Percentiles rank a stretch among this genome's conserved stretches.
Conservation (phyloP, 352 stramenopile genomes). For the Globisporangium nunn region DNA sequence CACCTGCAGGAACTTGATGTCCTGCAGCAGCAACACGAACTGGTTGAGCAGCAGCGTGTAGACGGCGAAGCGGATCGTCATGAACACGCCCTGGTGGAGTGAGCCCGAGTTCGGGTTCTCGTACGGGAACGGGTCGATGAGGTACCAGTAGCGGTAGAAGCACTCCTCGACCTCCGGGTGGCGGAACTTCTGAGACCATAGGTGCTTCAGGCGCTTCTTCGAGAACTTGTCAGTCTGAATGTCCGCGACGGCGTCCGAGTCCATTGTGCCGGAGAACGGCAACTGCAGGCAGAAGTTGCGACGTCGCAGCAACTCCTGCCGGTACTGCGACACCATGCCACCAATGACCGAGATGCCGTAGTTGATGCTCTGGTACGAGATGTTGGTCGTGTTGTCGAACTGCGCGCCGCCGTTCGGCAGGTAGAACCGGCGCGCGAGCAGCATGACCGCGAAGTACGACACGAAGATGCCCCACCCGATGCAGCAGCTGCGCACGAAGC, state of each 20-base stretch:
- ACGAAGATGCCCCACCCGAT: slow-evolving; percentile 75
- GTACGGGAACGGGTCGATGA: slow-evolving; percentile 82
- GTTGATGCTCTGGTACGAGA: slow-evolving; percentile 80
- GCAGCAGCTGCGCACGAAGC: slow-evolving; percentile 61
- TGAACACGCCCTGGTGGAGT: slow-evolving; percentile 65
- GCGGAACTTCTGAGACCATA: slow-evolving; percentile 62
- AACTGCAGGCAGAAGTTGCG: slow-evolving; percentile 76
- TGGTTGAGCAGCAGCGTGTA: slow-evolving; percentile 64
- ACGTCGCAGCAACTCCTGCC: slow-evolving; percentile 61
- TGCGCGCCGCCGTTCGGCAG: slow-evolving; percentile 20
- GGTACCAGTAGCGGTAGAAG: slow-evolving; percentile 82
- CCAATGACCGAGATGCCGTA: slow-evolving; percentile 75
- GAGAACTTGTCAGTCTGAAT: slow-evolving; percentile 69
- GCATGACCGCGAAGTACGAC: slow-evolving; percentile 55
- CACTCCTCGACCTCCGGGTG: slow-evolving; percentile 69
- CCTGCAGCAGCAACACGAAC: slow-evolving; percentile 63
- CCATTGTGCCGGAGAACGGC: slow-evolving; percentile 64
- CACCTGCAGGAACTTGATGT: slow-evolving; percentile 74
- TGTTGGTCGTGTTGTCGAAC: slow-evolving; percentile 68
- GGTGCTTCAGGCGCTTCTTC: slow-evolving; percentile 59
- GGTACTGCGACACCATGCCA: slow-evolving; percentile 82
- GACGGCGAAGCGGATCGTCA: slow-evolving; percentile 70
- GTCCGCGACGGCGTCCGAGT: slow-evolving; percentile 48
- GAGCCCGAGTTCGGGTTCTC: slow-evolving; percentile 76
- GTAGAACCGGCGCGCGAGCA: slow-evolving; percentile 27